A percentile compares a stretch with the other conserved stretches of the same genome.
These are phyloP conservation scores for Pleurotus ostreatus DNA, from an alignment of 768 basidiomycete species.

Conservation along the genomic window DNA sequence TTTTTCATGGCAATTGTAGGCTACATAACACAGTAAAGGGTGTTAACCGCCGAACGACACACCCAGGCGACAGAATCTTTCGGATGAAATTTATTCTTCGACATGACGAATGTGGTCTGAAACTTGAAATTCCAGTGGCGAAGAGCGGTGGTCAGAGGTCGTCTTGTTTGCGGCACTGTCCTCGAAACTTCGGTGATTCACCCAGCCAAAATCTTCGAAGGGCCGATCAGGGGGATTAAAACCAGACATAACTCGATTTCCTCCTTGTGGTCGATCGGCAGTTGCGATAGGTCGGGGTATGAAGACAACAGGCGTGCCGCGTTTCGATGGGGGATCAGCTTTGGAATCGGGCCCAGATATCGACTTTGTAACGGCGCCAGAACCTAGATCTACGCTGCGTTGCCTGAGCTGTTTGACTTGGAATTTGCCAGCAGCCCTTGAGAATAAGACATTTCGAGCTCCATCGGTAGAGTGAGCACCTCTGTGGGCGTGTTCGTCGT, in stretches of 20 bases:
- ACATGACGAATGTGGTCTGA: slow-evolving; percentile 2
- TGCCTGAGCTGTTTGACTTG: slow-evolving; percentile 3
- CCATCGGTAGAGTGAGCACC: background rate
- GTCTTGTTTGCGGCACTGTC: background rate
- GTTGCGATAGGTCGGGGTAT: background rate
- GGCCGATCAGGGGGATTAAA: background rate
- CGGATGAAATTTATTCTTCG: background rate
- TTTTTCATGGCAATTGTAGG: too few species aligned
- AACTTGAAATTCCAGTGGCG: background rate
- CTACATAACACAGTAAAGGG: too few species aligned
- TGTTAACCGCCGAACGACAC: too few species aligned
- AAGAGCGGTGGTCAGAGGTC: background rate
- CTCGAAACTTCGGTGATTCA: background rate
- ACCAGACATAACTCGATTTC: background rate
- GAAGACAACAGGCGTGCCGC: background rate
- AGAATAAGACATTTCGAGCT: background rate
- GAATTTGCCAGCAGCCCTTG: background rate
- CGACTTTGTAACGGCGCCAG: background rate
- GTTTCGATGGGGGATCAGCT: background rate
- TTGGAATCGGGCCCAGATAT: background rate
- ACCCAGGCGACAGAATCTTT: too few species aligned
- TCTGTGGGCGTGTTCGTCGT: background rate
- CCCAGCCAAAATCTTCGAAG: background rate
- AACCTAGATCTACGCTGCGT: background rate
- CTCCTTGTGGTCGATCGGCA: background rate